A percentile compares a stretch with the other conserved stretches of the same genome.
phyloP scores from a whole-genome alignment of 768 basidiomycete species.

The Amylocystis lapponica region DNA sequence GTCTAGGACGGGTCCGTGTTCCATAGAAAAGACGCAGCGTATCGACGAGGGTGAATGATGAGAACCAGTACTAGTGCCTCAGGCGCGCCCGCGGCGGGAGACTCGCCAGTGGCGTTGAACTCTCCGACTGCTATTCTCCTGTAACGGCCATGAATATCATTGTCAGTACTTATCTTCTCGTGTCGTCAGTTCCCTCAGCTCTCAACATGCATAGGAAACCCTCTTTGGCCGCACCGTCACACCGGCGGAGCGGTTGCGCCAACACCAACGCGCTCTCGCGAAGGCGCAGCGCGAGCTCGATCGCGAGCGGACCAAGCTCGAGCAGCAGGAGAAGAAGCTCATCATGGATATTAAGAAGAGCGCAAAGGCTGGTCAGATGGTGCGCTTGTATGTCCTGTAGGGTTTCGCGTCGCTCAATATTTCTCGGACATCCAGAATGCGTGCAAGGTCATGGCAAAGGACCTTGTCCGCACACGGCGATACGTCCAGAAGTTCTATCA shows the following conservation, averaged over 20 bases:
- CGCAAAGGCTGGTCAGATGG: conserved; percentile 93
- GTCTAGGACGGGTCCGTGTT: conserved; percentile 30
- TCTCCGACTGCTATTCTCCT: too few relatives aligned
- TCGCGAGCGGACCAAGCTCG: conserved; percentile 89
- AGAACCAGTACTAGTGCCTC: too few relatives aligned
- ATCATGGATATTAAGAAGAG: conserved; percentile 94
- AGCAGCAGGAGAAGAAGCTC: conserved; percentile 96
- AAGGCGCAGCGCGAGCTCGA: conserved; percentile 99
- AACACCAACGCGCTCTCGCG: conserved; percentile 92
- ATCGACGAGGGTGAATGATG: too few relatives aligned
- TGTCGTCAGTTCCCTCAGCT: conserved; percentile 7
- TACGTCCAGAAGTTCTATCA: conserved; percentile 98
- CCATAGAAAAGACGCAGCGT: not conserved
- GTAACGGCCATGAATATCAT: conserved; percentile 77
- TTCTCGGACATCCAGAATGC: conserved; percentile 64
- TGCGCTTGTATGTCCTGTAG: conserved; percentile 28
- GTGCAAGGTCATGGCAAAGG: conserved; percentile 99
- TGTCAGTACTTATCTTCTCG: conserved; percentile 34
- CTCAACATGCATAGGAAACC: conserved; percentile 62
- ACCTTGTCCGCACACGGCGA: conserved; percentile 90
- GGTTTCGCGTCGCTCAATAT: not conserved
- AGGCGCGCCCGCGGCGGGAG: too few relatives aligned
- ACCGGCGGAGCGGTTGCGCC: conserved; percentile 92
- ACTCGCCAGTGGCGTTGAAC: too few relatives aligned
- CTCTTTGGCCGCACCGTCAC: conserved; percentile 93